Conservation (phyloP, 1,284 basidiomycete species). For the Cryptococcus sp. region DNA sequence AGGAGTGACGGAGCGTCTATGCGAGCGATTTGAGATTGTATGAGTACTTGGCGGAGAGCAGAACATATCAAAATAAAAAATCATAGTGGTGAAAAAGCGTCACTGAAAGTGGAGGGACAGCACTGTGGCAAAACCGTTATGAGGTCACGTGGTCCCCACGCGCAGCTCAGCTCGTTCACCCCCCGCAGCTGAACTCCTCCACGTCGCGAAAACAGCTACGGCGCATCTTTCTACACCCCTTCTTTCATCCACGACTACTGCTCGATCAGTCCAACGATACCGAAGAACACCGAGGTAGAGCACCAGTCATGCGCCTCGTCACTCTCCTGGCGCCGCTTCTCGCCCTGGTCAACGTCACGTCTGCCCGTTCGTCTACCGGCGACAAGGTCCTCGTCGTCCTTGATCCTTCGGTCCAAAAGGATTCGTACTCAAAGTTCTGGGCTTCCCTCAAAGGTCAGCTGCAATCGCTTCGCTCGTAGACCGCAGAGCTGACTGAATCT, state of each 20-base stretch:
- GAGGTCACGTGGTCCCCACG: too few relatives aligned
- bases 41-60: too few relatives aligned
- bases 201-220: constrained; percentile 8
- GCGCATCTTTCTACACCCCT: not conserved
- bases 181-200: constrained; percentile 7
- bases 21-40: too few relatives aligned
- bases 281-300: not conserved
- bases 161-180: too few relatives aligned
- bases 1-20: too few relatives aligned
- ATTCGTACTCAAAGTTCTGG: constrained; percentile 80
- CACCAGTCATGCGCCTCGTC: constrained; percentile 6
- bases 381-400: constrained; percentile 80
- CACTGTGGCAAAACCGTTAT: too few relatives aligned
- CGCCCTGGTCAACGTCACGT: constrained; percentile 17
- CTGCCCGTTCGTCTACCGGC: constrained; percentile 76
- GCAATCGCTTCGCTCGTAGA: not conserved
- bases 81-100: too few relatives aligned
- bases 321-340: constrained; percentile 18
- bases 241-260: not conserved
- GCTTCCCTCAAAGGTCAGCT: constrained; percentile 68
- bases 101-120: too few relatives aligned
- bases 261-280: not conserved
- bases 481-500: not conserved
- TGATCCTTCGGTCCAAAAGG: constrained; percentile 65
- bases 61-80: too few relatives aligned